Percentiles rank a stretch among this genome's conserved stretches.
Conservation (phyloP, 805 yeast genomes). For the Myxozyma geophila region DNA sequence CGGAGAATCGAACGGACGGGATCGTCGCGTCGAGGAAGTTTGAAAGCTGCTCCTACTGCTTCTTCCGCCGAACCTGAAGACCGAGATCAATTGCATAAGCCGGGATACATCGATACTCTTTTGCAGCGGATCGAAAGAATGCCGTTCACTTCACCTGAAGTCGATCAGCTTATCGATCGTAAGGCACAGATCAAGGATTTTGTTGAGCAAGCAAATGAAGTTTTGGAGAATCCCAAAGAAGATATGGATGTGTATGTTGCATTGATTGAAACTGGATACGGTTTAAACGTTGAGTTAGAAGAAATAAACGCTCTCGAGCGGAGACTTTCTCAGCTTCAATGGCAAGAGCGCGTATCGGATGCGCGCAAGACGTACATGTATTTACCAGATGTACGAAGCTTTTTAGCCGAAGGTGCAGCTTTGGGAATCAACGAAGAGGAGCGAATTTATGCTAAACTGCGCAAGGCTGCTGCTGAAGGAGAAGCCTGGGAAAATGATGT, state of each 20-base stretch:
- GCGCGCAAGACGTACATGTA: constrained; percentile 35
- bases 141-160: constrained; percentile 60
- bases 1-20: constrained; percentile 29
- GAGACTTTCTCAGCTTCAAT: constrained; percentile 47
- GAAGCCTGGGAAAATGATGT: constrained; percentile 40
- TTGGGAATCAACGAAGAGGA: constrained; percentile 41
- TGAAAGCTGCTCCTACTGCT: background rate
- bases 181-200: constrained; percentile 57
- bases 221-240: constrained; percentile 44
- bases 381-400: constrained; percentile 38
- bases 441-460: constrained; percentile 27
- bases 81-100: constrained; percentile 32
- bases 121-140: constrained; percentile 55
- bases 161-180: constrained; percentile 61
- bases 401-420: constrained; percentile 41
- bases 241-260: constrained; percentile 55
- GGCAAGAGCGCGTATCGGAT: constrained; percentile 47
- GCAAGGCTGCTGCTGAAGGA: constrained; percentile 33
- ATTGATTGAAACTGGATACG: constrained; percentile 60
- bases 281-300: constrained; percentile 62
- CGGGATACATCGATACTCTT: constrained; percentile 48
- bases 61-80: background rate
- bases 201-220: constrained; percentile 52
- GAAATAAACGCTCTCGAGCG: constrained; percentile 51
- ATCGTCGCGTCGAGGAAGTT: constrained; percentile 27